These are phyloP conservation scores for Sclerotinia minor DNA, from an alignment of 2,329 filamentous ascomycete genomes.

Conservation along the genomic window DNA sequence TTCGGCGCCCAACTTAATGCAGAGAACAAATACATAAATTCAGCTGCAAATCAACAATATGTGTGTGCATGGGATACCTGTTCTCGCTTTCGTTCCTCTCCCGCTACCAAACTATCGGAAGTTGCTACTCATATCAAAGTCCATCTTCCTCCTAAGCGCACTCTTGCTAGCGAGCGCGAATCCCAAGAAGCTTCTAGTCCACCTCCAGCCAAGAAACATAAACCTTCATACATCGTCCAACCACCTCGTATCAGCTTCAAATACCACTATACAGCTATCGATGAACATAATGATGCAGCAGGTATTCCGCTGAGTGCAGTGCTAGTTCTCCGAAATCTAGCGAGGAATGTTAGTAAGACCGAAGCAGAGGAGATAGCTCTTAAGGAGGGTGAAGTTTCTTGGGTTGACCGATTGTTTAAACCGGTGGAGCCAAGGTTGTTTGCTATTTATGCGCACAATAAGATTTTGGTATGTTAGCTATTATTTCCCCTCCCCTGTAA, in stretches of 20 bases:
- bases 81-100: slow-evolving; percentile 52
- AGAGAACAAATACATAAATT: slow-evolving; percentile 57
- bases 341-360: slow-evolving; percentile 64
- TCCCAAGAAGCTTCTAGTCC: slow-evolving; percentile 27
- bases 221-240: slow-evolving; percentile 39
- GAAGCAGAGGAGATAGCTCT: slow-evolving; percentile 56
- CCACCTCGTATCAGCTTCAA: slow-evolving; percentile 56
- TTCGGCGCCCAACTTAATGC: slow-evolving; percentile 57
- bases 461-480: slow-evolving; percentile 52
- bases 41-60: slow-evolving; percentile 48
- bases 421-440: slow-evolving; percentile 64
- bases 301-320: slow-evolving; percentile 78
- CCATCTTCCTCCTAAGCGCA: slow-evolving; percentile 33
- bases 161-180: slow-evolving; percentile 21
- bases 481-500: slow-evolving; percentile 26
- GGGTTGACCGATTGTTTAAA: slow-evolving; percentile 68
- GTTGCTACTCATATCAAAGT: slow-evolving; percentile 42
- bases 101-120: slow-evolving; percentile 36
- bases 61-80: slow-evolving; percentile 70
- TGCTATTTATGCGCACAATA: slow-evolving; percentile 70
- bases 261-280: slow-evolving; percentile 58
- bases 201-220: slow-evolving; percentile 35
- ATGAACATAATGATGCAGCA: slow-evolving; percentile 62
- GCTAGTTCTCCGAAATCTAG: slow-evolving; percentile 76
- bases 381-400: slow-evolving; percentile 56